Evolutionary conservation across 1,139 yeast genomes (phyloP).

Genomic region (Wickerhamomyces sp.): DNA sequence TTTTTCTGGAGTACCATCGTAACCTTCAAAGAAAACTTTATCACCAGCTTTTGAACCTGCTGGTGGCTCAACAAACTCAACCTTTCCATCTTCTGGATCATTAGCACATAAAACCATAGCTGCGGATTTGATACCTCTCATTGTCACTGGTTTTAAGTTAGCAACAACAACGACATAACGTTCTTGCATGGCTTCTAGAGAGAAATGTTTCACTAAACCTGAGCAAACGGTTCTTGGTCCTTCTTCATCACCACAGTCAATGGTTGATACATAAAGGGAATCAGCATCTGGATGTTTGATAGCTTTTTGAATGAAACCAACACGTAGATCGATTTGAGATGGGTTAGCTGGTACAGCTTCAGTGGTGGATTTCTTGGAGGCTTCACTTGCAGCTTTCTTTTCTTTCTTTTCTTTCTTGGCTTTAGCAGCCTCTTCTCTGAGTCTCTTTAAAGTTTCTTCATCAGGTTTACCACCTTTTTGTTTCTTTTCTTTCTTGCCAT

Average conservation of each 20-base stretch:
- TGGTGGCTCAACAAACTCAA: slow-evolving; percentile 95
- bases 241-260: slow-evolving; percentile 92
- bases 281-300: slow-evolving; percentile 98
- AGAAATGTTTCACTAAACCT: slow-evolving; percentile 76
- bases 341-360: slow-evolving; percentile 67
- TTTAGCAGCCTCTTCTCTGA: slow-evolving; percentile 65
- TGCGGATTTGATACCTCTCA: slow-evolving; percentile 91
- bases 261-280: slow-evolving; percentile 90
- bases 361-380: slow-evolving; percentile 44
- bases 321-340: slow-evolving; percentile 84
- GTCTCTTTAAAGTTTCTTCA: slow-evolving; percentile 59
- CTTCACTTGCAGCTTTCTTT: slow-evolving; percentile 54
- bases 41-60: slow-evolving; percentile 95
- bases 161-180: slow-evolving; percentile 80
- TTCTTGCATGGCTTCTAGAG: slow-evolving; percentile 79
- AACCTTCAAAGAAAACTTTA: slow-evolving; percentile 90
- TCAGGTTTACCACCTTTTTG: slow-evolving; percentile 42
- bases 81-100: slow-evolving; percentile 66
- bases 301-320: slow-evolving; percentile 95
- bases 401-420: slow-evolving; percentile 75
- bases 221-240: slow-evolving; percentile 99
- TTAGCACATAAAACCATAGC: slow-evolving; percentile 98
- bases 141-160: slow-evolving; percentile 83
- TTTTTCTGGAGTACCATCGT: slow-evolving; percentile 82
- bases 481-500: slow-evolving; percentile 27